Percentiles rank a stretch among this genome's conserved stretches.
These are phyloP conservation scores for Clavariopsis aquatica DNA, from an alignment of 495 filamentous ascomycete species.

Conservation along the genomic window DNA sequence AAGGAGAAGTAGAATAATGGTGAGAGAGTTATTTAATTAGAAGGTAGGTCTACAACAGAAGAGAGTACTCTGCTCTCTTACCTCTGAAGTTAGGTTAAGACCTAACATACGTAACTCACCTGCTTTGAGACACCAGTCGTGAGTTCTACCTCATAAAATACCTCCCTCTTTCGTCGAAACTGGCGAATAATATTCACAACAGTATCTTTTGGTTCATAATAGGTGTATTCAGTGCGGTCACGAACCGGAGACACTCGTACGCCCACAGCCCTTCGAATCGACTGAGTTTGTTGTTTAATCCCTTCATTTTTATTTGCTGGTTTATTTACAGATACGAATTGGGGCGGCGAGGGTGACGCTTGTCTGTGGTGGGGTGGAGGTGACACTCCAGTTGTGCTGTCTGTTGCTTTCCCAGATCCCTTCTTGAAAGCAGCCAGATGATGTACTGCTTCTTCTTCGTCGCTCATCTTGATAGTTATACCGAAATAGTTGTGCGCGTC, in stretches of 20 bases:
- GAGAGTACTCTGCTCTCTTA: neutral
- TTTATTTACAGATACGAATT: slow-evolving; percentile 24
- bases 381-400: neutral
- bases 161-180: slow-evolving; percentile 17
- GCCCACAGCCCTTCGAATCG: slow-evolving; percentile 17
- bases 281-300: neutral
- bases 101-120: slow-evolving; percentile 37
- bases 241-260: slow-evolving; percentile 18
- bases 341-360: slow-evolving; percentile 18
- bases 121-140: slow-evolving; percentile 34
- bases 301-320: slow-evolving; percentile 4
- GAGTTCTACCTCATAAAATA: slow-evolving; percentile 42
- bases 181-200: slow-evolving; percentile 37
- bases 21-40: neutral
- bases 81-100: neutral
- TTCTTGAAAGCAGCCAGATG: slow-evolving; percentile 28
- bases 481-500: neutral
- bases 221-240: slow-evolving; percentile 28
- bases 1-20: neutral
- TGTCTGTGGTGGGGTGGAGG: slow-evolving; percentile 7
- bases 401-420: neutral
- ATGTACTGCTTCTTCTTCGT: slow-evolving; percentile 21
- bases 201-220: slow-evolving; percentile 34
- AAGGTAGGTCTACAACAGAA: neutral
- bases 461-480: slow-evolving; percentile 17